Percentiles rank a stretch among this genome's conserved stretches.
Evolutionary conservation across 257 asterid species (phyloP).

Genomic region (Gardenia jasminoides): DNA sequence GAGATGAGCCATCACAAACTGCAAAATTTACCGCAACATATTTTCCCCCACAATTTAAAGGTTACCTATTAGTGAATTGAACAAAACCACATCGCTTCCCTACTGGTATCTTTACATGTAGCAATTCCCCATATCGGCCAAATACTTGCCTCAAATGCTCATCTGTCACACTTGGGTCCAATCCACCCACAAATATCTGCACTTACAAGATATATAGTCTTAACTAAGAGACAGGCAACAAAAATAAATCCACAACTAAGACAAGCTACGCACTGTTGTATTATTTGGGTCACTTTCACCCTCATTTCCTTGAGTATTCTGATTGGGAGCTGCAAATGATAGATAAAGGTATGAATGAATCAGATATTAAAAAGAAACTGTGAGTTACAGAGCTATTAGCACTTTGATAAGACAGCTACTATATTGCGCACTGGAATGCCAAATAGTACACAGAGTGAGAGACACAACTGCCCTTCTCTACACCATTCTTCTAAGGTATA

Average conservation of each 20-base stretch:
- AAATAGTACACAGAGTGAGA: background rate
- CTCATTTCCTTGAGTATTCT: constrained; percentile 61
- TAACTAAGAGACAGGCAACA: constrained; percentile 4
- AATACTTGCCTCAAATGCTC: constrained; percentile 80
- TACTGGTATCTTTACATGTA: constrained; percentile 79
- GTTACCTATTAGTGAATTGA: constrained; percentile 77
- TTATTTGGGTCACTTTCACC: constrained; percentile 90
- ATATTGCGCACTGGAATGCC: background rate
- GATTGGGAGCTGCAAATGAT: constrained; percentile 66
- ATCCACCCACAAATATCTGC: constrained; percentile 89
- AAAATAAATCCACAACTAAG: constrained; percentile 6
- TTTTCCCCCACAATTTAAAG: background rate
- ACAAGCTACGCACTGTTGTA: constrained; percentile 71
- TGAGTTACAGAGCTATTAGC: background rate
- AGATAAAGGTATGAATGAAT: constrained; percentile 19
- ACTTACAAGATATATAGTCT: constrained; percentile 17
- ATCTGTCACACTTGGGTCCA: constrained; percentile 74
- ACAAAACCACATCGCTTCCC: constrained; percentile 97
- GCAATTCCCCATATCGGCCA: constrained; percentile 70
- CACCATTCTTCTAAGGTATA: background rate
- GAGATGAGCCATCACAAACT: background rate
- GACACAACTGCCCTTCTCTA: background rate
- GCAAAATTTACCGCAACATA: background rate
- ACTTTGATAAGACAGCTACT: background rate
- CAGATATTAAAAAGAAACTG: constrained; percentile 7